Percentiles rank a stretch among this genome's conserved stretches.
Conservation (phyloP, 768 basidiomycete species). For the Suillus luteus region DNA sequence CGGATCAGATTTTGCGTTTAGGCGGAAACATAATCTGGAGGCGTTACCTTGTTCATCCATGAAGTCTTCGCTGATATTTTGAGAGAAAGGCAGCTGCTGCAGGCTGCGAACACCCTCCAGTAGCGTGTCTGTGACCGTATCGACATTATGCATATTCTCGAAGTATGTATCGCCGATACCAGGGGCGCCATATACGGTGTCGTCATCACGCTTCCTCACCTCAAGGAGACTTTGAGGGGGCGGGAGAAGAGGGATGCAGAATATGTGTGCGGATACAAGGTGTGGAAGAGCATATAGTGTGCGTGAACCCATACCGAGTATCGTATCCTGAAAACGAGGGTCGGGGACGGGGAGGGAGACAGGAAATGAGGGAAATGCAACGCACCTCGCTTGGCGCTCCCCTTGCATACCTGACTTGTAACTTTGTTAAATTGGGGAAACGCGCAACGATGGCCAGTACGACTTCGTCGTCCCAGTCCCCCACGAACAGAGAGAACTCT, state of each 20-base stretch:
- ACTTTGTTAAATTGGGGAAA: slow-evolving; percentile 36
- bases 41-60: neutral
- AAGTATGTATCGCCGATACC: neutral
- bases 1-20: neutral
- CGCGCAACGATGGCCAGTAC: slow-evolving; percentile 43
- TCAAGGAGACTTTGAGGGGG: slow-evolving; percentile 10
- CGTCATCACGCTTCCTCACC: slow-evolving; percentile 1
- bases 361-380: slow-evolving; percentile 6
- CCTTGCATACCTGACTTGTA: slow-evolving; percentile 43
- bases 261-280: slow-evolving; percentile 44
- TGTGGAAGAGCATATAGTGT: slow-evolving; percentile 40
- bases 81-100: neutral
- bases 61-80: neutral
- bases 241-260: slow-evolving; percentile 15
- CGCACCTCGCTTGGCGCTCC: slow-evolving; percentile 44
- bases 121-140: slow-evolving; percentile 17
- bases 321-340: slow-evolving; percentile 31
- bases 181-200: slow-evolving; percentile 11
- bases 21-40: neutral
- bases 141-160: slow-evolving; percentile 16
- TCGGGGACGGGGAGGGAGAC: neutral
- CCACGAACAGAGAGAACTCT: slow-evolving; percentile 38
- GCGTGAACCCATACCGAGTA: slow-evolving; percentile 46
- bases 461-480: slow-evolving; percentile 49
- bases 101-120: neutral